Evolutionary conservation across 1,284 basidiomycete species (phyloP).

Genomic region (Pseudozyma thailandica): DNA sequence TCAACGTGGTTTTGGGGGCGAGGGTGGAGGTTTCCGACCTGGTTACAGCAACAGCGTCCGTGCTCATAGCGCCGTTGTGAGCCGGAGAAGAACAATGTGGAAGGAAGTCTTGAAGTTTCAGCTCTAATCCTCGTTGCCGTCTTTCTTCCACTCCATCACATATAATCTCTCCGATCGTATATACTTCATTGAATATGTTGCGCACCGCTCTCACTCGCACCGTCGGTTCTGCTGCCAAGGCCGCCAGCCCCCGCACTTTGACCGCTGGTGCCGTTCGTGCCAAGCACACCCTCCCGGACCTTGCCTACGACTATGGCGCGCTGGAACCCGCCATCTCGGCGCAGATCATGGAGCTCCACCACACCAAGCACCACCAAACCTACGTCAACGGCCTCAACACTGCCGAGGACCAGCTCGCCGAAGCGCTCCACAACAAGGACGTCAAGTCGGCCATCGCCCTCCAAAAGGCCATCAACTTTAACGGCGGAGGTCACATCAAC

Average conservation of each 20-base stretch:
- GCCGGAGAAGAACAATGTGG: slow-evolving; percentile 8
- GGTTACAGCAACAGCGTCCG: slow-evolving; percentile 8
- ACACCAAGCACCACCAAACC: slow-evolving; percentile 67
- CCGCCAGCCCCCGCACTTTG: slow-evolving; percentile 13
- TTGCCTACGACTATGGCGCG: slow-evolving; percentile 65
- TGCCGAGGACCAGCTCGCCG: slow-evolving; percentile 60
- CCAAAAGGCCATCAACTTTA: slow-evolving; percentile 66
- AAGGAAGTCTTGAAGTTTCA: not conserved
- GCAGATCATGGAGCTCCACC: slow-evolving; percentile 67
- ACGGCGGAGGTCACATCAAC: slow-evolving; percentile 68
- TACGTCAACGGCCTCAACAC: slow-evolving; percentile 66
- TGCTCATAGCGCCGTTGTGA: slow-evolving; percentile 11
- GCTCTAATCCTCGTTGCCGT: too few relatives aligned
- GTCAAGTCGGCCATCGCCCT: slow-evolving; percentile 53
- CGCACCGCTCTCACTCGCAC: slow-evolving; percentile 52
- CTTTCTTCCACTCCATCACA: slow-evolving; percentile 1
- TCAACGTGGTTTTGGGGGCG: too few relatives aligned
- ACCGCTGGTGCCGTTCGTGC: slow-evolving; percentile 39
- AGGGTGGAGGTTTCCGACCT: slow-evolving; percentile 11
- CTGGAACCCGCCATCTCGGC: slow-evolving; percentile 65
- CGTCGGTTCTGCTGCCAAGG: slow-evolving; percentile 19
- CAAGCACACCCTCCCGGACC: slow-evolving; percentile 68
- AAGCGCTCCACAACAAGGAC: slow-evolving; percentile 59
- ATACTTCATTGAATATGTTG: slow-evolving; percentile 31
- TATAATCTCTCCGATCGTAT: not conserved